Percentiles rank a stretch among this genome's conserved stretches.
These are phyloP conservation scores for bread wheat (Triticum aestivum) DNA, from an alignment of 176 grass and related monocot genomes.

Conservation along the genomic window DNA sequence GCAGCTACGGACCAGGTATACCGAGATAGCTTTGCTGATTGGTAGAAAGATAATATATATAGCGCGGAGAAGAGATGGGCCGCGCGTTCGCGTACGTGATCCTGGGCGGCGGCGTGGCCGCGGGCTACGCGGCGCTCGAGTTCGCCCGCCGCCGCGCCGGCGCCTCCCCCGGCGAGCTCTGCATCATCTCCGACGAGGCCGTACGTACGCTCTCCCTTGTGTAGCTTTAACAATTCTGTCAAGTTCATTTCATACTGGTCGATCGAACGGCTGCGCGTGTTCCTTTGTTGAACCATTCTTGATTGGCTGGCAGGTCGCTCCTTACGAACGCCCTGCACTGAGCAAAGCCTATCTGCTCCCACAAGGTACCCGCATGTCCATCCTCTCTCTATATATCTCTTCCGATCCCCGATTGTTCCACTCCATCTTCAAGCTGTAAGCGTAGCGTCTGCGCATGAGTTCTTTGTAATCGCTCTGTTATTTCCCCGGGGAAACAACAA, in stretches of 20 bases:
- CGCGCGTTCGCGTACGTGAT: conserved; percentile 79
- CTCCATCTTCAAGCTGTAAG: not conserved
- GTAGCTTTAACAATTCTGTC: not conserved
- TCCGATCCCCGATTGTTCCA: not conserved
- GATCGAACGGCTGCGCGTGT: not conserved
- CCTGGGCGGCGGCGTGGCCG: conserved; percentile 88
- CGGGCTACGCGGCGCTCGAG: conserved; percentile 86
- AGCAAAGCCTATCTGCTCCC: conserved; percentile 66
- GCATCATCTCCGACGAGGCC: conserved; percentile 92
- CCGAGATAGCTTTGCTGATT: no score
- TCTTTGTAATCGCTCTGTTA: not conserved
- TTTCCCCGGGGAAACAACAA: not conserved
- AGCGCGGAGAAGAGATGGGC: conserved; percentile 48
- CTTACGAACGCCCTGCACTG: conserved; percentile 68
- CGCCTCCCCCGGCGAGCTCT: conserved; percentile 56
- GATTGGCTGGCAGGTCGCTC: conserved; percentile 47
- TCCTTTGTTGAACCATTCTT: not conserved
- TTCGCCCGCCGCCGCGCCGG: conserved; percentile 51
- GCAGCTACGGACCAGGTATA: no score
- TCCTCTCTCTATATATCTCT: not conserved
- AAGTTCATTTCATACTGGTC: no score
- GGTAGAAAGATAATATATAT: not conserved
- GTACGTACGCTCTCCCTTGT: not conserved
- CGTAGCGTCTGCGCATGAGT: no score
- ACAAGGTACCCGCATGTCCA: conserved; percentile 35